phyloP scores from a whole-genome alignment of 2,329 filamentous ascomycete species.

The Dothistroma septosporum region DNA sequence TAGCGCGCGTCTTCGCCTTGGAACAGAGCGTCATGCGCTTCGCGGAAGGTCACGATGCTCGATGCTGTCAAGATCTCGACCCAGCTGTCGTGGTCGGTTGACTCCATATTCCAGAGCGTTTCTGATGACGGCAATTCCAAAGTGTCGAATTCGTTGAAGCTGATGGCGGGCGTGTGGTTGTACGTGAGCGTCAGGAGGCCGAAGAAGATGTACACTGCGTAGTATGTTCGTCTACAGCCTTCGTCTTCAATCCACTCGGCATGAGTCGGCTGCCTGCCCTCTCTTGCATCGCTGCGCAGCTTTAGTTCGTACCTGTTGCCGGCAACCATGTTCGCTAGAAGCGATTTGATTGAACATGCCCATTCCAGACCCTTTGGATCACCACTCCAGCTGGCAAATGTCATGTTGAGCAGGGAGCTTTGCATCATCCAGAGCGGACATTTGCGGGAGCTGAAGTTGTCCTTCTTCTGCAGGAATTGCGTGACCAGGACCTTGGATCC shows the following conservation, averaged over 20 bases:
- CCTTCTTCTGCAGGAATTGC: slow-evolving; percentile 95
- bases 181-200: slow-evolving; percentile 90
- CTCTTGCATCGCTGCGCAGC: slow-evolving; percentile 82
- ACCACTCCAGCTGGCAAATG: slow-evolving; percentile 98
- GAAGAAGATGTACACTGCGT: slow-evolving; percentile 98
- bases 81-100: slow-evolving; percentile 76
- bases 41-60: slow-evolving; percentile 78
- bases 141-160: slow-evolving; percentile 96
- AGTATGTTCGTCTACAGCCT: slow-evolving; percentile 93
- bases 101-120: slow-evolving; percentile 84
- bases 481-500: slow-evolving; percentile 96
- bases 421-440: slow-evolving; percentile 99
- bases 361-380: slow-evolving; percentile 96
- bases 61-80: slow-evolving; percentile 69
- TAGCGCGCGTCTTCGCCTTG: slow-evolving; percentile 87
- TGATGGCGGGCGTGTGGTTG: slow-evolving; percentile 96
- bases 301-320: slow-evolving; percentile 96
- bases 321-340: slow-evolving; percentile 97
- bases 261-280: slow-evolving; percentile 68
- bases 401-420: slow-evolving; percentile 93
- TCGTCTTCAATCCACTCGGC: slow-evolving; percentile 96
- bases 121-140: slow-evolving; percentile 90
- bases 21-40: slow-evolving; percentile 92
- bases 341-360: slow-evolving; percentile 98
- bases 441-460: slow-evolving; percentile 96